Evolutionary conservation across 108 stramenopile genomes (phyloP).

Genomic region (Cyclotella baltica): DNA sequence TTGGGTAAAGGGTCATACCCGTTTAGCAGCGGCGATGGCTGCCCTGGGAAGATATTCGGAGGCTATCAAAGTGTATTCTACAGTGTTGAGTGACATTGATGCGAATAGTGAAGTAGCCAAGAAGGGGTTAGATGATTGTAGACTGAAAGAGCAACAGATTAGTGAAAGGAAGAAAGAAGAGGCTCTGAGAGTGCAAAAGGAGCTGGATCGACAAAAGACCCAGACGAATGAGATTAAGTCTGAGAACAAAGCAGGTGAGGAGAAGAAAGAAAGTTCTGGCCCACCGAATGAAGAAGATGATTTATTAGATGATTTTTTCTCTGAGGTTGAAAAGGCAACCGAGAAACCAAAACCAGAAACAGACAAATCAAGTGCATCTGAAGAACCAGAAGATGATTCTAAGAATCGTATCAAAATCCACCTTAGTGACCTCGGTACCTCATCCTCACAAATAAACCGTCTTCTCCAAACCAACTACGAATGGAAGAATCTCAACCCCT

Average conservation of each 20-base stretch:
- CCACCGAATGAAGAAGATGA: constrained; percentile 61
- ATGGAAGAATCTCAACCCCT: constrained; percentile 92
- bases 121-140: constrained; percentile 73
- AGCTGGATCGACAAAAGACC: constrained; percentile 52
- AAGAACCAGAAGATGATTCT: constrained; percentile 37
- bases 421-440: constrained; percentile 69
- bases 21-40: constrained; percentile 82
- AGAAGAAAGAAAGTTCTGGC: constrained; percentile 28
- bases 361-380: constrained; percentile 52
- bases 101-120: constrained; percentile 62
- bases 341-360: constrained; percentile 57
- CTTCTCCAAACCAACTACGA: constrained; percentile 78
- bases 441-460: constrained; percentile 80
- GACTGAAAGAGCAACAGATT: constrained; percentile 34
- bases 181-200: constrained; percentile 33
- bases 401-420: constrained; percentile 72
- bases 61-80: constrained; percentile 65
- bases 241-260: constrained; percentile 7
- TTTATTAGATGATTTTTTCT: constrained; percentile 85
- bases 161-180: constrained; percentile 49
- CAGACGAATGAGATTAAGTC: constrained; percentile 27
- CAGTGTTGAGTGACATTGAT: constrained; percentile 63
- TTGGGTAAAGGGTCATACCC: constrained; percentile 75
- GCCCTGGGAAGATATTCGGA: constrained; percentile 71
- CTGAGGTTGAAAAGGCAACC: constrained; percentile 81